Evolutionary conservation across 805 yeast species (phyloP), one percentile per base, ranked within the genome.

Genomic region (Wickerhamiella brachini): DNA sequence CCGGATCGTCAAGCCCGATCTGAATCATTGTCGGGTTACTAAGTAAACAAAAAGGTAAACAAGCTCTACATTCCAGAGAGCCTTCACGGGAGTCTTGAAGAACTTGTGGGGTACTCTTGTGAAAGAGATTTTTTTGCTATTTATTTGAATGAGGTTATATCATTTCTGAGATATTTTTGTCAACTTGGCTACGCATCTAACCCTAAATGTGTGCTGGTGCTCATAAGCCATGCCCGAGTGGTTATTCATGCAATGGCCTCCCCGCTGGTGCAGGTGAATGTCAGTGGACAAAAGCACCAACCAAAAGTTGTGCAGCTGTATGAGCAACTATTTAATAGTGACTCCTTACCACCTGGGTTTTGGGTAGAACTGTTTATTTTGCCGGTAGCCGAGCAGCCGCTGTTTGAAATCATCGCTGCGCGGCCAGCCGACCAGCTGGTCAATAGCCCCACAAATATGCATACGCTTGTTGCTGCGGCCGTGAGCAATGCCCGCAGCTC

Each of bases 291-390:
- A 29, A 48, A 45, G 38, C 59, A 59, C 37, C 57, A 57, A 52
- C 71, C 71, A 20, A 69, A 69, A 54, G 66, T 65, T 13, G 56
- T 66, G 15, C 41, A 54, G 2, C 54, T 69, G 12, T 69, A 69
- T 49, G 66, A 64, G 21, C 44, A 55, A 44, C 59, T 69, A 15
- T 65, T 68, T 48, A 5, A 39, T 7, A 15, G 7, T 13, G 47
- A 31, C 15, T n/a, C 31, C 2, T 65, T 61, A 23, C 41, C 44
- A 1, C 64, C 64, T 8, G 68, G 67, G 13, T 63, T 51, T 55
- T 65, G 68, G 68, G 61, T 62, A 26, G 68, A 65, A 53, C 57
- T 65, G 37, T 65, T 64, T 51, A 46, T 65, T 41, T 57, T 65
- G 45, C 61, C 60, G 4, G 61, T 61, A 39, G 53, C 57, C 45